Evolutionary conservation across 2,329 filamentous ascomycete genomes (phyloP).

Genomic region (Penicillium sp.): DNA sequence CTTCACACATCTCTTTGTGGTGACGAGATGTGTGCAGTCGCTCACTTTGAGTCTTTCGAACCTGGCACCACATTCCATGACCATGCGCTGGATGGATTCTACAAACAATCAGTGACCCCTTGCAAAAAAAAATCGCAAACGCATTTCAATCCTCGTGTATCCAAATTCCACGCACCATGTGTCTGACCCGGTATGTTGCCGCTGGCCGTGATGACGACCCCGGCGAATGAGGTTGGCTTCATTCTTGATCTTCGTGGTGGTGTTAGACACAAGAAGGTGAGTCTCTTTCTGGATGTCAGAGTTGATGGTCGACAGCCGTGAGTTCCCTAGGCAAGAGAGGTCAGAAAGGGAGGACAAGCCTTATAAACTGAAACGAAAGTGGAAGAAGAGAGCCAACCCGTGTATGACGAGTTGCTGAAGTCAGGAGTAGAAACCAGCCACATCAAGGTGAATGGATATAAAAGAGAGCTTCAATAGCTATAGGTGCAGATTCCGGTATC

Average conservation of each 20-base stretch:
- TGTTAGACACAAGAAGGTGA: not conserved
- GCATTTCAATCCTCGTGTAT: not conserved
- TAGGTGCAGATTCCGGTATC: not conserved
- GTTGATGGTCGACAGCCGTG: not conserved
- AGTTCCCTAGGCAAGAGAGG: not conserved
- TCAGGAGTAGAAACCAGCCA: not conserved
- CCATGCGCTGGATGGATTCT: conserved; percentile 34
- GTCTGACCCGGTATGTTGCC: conserved; percentile 59
- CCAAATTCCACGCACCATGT: conserved; percentile 42
- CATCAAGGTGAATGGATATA: not conserved
- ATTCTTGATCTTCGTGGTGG: not conserved
- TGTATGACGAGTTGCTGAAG: not conserved
- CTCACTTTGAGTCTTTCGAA: conserved; percentile 27
- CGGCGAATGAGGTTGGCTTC: not conserved
- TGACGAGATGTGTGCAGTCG: conserved; percentile 40
- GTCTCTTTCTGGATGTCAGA: not conserved
- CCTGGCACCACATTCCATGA: conserved; percentile 35
- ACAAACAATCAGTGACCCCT: not conserved
- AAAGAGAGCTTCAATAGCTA: not conserved
- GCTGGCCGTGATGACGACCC: conserved; percentile 55
- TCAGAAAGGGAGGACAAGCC: not conserved
- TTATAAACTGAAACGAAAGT: not conserved
- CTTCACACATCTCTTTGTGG: conserved; percentile 29
- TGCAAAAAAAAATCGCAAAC: not conserved
- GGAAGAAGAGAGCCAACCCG: not conserved